Conservation (phyloP, 1,139 yeast genomes). For the Blastobotrys malaysiensis region DNA sequence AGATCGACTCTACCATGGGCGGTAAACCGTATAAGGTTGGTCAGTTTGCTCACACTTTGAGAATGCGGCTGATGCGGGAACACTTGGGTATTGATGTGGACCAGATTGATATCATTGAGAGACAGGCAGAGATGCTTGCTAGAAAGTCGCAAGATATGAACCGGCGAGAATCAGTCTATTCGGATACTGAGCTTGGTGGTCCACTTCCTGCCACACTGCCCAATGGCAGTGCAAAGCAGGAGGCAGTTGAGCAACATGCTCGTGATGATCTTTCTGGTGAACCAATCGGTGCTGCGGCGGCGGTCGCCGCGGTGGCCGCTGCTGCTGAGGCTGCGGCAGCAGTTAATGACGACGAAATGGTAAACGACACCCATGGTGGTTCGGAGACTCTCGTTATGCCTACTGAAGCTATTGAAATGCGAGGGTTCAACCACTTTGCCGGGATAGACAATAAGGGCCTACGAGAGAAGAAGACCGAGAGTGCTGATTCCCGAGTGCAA, state of each 20-base stretch:
- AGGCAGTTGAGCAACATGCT: not conserved
- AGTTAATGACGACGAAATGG: not conserved
- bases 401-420: conserved; percentile 16
- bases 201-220: not conserved
- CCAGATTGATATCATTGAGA: conserved; percentile 74
- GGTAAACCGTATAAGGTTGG: conserved; percentile 79
- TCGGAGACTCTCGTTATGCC: conserved; percentile 10
- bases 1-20: conserved; percentile 69
- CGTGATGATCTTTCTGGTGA: not conserved
- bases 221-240: not conserved
- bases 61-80: conserved; percentile 92
- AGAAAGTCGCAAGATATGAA: not conserved
- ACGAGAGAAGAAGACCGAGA: conserved; percentile 73
- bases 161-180: not conserved
- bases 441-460: conserved; percentile 85
- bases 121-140: conserved; percentile 30
- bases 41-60: conserved; percentile 79
- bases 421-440: conserved; percentile 74
- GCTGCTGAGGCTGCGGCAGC: not conserved
- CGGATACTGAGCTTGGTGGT: not conserved
- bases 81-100: conserved; percentile 94
- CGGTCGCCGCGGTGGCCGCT: not conserved
- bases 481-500: conserved; percentile 76
- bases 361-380: conserved; percentile 1
- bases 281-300: not conserved